Base-by-base conservation (phyloP, 2,329 filamentous ascomycete genomes). In the Ceratocystiopsis minuta region DNA sequence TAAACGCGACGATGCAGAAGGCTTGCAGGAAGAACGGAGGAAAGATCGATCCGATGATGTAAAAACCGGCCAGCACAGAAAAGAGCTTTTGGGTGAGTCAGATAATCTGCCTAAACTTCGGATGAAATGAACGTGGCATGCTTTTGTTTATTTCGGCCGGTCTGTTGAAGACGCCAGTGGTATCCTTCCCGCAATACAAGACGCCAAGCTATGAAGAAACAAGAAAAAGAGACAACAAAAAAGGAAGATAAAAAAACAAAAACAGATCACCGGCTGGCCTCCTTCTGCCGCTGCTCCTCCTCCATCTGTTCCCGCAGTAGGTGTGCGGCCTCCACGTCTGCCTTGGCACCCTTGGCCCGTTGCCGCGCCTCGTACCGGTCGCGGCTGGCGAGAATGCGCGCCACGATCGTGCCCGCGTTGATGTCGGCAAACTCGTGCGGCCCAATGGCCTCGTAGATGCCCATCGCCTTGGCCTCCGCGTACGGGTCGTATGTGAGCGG, bases 301-400 rank as follows among this genome's bases (percentile, higher is more conserved):
- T 79, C 76, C 41, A 79, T 53, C 18, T 67, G 56, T 60, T 85
- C 79, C 45, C 75, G 64, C 50, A 70, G 60, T 45, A 70, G 67
- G 36, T 75, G 70, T 13, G 74, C 70, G 32, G 71, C 74, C 59
- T 96, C 90, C 0, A 75, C 72, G 38, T 78, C 69, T 1, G 79
- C 78, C 64, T 98, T 98, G 50, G 85, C 72, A 12, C 87, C 81
- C 65, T 98, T 98, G 51, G 80, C 77, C 41, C 82, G 70, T 65
- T 98, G 90, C 46, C 90, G 69, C 53, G 85, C 90, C 63, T 96
- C 88, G 58, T 95, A 98, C 55, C 84, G 71, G 45, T 80, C 79
- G 32, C 87, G 70, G 53, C 84, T 87, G 59, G 78, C 81, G 67
- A 96, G 68, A 55, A 98, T 98, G 31, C 90, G 69, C 50, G 80